A percentile compares a stretch with the other conserved stretches of the same genome.
Conservation (phyloP, 2,329 filamentous ascomycete genomes). For the Beauveria sp. region DNA sequence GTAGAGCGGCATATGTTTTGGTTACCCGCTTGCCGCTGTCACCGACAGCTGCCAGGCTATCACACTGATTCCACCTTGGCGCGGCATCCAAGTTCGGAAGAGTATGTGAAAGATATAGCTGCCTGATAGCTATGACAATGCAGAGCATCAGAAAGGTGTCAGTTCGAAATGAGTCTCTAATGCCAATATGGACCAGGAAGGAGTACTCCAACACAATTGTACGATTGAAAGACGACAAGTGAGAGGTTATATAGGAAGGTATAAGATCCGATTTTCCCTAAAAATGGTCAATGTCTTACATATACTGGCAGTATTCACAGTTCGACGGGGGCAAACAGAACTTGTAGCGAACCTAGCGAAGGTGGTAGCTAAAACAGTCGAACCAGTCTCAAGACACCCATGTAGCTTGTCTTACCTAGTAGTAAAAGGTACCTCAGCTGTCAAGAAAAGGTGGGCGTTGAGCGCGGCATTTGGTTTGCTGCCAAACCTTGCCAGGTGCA, state of each 20-base stretch:
- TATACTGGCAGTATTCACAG: too few species aligned
- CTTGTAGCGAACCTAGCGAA: too few species aligned
- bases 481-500: constrained; percentile 9
- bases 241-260: too few species aligned
- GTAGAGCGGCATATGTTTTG: too few species aligned
- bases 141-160: not conserved
- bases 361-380: too few species aligned
- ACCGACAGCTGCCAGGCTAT: not conserved
- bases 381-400: not conserved
- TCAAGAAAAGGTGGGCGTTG: not conserved
- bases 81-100: not conserved
- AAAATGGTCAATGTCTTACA: too few species aligned
- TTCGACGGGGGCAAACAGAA: too few species aligned
- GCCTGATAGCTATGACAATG: not conserved
- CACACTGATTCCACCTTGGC: not conserved
- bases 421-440: not conserved
- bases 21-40: not conserved
- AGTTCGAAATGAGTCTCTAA: not conserved
- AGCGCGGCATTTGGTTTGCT: not conserved
- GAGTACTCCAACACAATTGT: too few species aligned
- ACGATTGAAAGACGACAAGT: too few species aligned
- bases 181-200: too few species aligned
- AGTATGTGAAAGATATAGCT: not conserved
- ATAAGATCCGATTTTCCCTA: too few species aligned
- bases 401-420: not conserved